These are phyloP conservation scores for Pouteria glomerata DNA, from an alignment of 148 eudicot species.

Conservation along the genomic window DNA sequence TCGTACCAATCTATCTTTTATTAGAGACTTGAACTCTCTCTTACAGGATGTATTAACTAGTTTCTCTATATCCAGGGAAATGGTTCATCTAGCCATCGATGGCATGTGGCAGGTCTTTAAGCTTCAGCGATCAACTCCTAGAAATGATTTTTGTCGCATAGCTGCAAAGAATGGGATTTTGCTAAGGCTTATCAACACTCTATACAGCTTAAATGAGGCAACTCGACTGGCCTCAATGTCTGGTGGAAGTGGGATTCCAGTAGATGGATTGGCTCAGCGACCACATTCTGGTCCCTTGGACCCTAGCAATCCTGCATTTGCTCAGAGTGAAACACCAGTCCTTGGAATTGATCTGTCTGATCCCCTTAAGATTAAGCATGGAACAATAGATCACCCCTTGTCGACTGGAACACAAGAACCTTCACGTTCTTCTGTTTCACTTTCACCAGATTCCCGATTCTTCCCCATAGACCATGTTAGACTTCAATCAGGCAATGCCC, in stretches of 20 bases:
- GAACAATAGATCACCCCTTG: slow-evolving; percentile 33
- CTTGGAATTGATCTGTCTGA: slow-evolving; percentile 59
- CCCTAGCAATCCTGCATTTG: slow-evolving; percentile 48
- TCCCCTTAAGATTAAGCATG: slow-evolving; percentile 39
- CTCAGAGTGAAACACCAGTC: slow-evolving; percentile 48
- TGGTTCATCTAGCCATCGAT: slow-evolving; percentile 99
- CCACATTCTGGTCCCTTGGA: slow-evolving; percentile 78
- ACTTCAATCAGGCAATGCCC: slow-evolving; percentile 57
- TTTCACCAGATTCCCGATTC: slow-evolving; percentile 38
- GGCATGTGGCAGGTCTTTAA: slow-evolving; percentile 99
- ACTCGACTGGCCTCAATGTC: slow-evolving; percentile 74
- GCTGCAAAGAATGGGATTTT: slow-evolving; percentile 92
- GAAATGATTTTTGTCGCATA: slow-evolving; percentile 92
- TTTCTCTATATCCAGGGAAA: slow-evolving; percentile 60
- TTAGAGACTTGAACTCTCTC: slow-evolving; percentile 4
- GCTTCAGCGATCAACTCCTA: slow-evolving; percentile 86
- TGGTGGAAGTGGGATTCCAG: slow-evolving; percentile 53
- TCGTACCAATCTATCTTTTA: neutral
- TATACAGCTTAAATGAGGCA: slow-evolving; percentile 90
- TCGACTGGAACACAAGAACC: slow-evolving; percentile 49
- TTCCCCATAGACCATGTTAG: slow-evolving; percentile 44
- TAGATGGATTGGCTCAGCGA: slow-evolving; percentile 54
- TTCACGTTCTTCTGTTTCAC: slow-evolving; percentile 35
- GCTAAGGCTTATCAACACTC: slow-evolving; percentile 82
- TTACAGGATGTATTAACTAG: slow-evolving; percentile 8